phyloP scores from a whole-genome alignment of 495 filamentous ascomycete species.

The Podospora comata region DNA sequence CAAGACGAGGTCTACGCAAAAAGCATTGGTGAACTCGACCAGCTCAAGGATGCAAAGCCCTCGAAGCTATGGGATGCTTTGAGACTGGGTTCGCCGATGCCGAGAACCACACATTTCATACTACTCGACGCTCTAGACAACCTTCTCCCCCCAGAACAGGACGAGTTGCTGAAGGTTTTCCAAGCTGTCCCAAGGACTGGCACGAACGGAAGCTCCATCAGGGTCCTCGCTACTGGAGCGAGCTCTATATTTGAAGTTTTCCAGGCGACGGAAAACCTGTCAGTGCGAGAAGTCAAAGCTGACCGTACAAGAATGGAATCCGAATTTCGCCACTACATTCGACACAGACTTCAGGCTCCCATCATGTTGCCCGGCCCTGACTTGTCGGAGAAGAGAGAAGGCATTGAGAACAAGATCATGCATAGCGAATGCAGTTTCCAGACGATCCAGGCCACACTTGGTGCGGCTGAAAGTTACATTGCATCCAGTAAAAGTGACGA shows the following conservation, averaged over 20 bases:
- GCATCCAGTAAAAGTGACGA: background rate
- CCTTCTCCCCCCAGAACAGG: background rate
- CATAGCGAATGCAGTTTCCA: background rate
- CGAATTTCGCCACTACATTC: background rate
- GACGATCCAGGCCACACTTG: background rate
- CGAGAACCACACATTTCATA: conserved; percentile 10
- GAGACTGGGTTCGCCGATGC: conserved; percentile 7
- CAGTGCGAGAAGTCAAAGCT: background rate
- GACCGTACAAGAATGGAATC: background rate
- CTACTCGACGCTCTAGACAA: conserved; percentile 11
- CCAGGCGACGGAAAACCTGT: background rate
- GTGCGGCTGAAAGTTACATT: background rate
- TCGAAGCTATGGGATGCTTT: conserved; percentile 7
- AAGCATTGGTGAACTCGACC: background rate
- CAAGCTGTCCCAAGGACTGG: background rate
- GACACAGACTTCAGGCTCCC: background rate
- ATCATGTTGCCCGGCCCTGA: background rate
- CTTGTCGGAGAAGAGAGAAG: background rate
- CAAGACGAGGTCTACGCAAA: conserved; percentile 10
- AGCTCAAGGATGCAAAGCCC: background rate
- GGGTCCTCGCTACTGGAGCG: conserved; percentile 7
- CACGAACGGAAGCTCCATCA: background rate
- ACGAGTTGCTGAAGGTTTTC: conserved; percentile 8
- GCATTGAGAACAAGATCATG: background rate
- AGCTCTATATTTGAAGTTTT: background rate